Conservation (phyloP, 805 yeast species). For the Candida michaelii region DNA sequence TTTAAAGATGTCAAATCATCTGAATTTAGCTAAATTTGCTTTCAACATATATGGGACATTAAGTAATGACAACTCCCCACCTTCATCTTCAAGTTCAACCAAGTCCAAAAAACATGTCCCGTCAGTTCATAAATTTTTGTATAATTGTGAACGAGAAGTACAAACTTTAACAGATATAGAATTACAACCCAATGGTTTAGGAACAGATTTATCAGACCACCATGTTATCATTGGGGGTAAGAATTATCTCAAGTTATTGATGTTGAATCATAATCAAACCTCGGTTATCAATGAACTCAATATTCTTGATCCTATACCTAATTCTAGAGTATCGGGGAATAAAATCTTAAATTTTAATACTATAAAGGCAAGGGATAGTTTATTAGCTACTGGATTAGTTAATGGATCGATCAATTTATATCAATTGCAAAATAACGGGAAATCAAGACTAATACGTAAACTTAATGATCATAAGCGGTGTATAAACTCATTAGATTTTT, state of each 20-base stretch:
- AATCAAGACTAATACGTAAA: conserved; percentile 26
- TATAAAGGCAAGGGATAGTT: conserved; percentile 31
- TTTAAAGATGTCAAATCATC: conserved; percentile 8
- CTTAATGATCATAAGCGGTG: conserved; percentile 43
- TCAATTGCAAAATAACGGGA: conserved; percentile 33
- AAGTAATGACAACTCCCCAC: conserved; percentile 15
- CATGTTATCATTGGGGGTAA: conserved; percentile 45
- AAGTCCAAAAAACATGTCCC: conserved; percentile 5
- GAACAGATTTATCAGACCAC: conserved; percentile 14
- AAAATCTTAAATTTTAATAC: conserved; percentile 40
- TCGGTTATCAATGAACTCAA: conserved; percentile 34
- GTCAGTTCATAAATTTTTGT: conserved; percentile 17
- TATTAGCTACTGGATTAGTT: conserved; percentile 41
- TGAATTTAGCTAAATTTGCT: conserved; percentile 51
- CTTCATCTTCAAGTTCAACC: conserved; percentile 17
- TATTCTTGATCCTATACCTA: conserved; percentile 24
- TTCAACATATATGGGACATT: conserved; percentile 55
- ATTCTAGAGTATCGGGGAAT: conserved; percentile 18
- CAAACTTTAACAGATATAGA: conserved; percentile 24
- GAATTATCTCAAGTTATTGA: conserved; percentile 36
- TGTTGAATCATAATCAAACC: conserved; percentile 30
- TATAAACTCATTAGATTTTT: conserved; percentile 42
- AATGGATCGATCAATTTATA: conserved; percentile 36
- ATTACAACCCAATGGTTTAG: conserved; percentile 5
- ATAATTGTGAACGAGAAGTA: conserved; percentile 28